Evolutionary conservation across 441 rosid genomes (phyloP), one percentile per base, ranked within the genome.

Genomic region (Gossypium trilobum): DNA sequence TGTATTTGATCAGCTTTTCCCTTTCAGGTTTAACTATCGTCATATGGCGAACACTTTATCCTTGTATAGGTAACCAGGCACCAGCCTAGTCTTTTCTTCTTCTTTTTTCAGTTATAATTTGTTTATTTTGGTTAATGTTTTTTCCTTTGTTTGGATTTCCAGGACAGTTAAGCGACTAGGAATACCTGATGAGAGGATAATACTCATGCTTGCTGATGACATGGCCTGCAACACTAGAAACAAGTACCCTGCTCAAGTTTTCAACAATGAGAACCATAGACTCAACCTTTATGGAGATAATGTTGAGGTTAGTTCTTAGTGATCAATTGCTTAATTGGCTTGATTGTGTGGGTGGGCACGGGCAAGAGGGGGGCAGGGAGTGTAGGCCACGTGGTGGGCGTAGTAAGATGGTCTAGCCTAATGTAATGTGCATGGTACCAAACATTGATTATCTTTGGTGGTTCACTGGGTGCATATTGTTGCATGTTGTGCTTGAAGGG

Each of bases 21-120:
- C 71, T 27, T 79, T 78, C 95, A 92, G 99, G 98, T 92, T 95
- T 80, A 92, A 92, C 79, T 95, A 95, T 78, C 79, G 98, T 2
- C 98, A 92, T 77, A 95, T 95, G 98, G 99, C 99, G 8, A 92
- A 95, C 65, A 95, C 98, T 19, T 79, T 95, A 59, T 95, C 99
- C 13, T 87, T 95, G 68, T 91, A 92, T 74, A 86, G 99, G 99
- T 89, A 76, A 68, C 25, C 25, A 16, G 78, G 78, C 63, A 20
- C 19, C 65, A 33, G 3, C 46, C 67, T 39, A 68, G 55, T 61
- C 13, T 44, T 44, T 9, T 7, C 1, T 48, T 4, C 4, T 7
- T 3, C 4, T 1, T 14, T 14, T 20, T 4, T 50, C 44, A 56
- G 65, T 11, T 73, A 8, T 61, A 17, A n/a, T 5, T 58, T 48